Conservation (phyloP, 164 flowering plant genomes). For the Vitis labrusca region DNA sequence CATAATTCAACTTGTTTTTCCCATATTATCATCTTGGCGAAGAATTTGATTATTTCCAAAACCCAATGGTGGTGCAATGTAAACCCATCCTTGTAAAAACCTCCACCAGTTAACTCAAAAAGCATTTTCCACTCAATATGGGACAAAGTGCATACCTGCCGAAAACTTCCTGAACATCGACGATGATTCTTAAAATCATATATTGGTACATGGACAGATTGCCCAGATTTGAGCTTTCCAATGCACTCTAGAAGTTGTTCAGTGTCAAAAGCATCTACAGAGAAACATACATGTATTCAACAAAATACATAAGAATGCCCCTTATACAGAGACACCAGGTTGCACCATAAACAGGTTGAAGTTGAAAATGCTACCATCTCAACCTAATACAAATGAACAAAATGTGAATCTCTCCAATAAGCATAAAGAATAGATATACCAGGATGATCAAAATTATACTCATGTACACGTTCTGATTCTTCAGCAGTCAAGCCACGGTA, state of each 20-base stretch:
- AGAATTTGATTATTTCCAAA: not conserved
- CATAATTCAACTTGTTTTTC: not conserved
- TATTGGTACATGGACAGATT: conserved; percentile 82
- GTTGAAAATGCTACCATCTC: not conserved
- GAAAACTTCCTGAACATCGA: conserved; percentile 73
- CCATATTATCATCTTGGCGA: not conserved
- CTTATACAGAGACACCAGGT: not conserved
- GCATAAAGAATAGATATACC: conserved; percentile 19
- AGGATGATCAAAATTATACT: conserved; percentile 59
- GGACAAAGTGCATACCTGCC: conserved; percentile 53
- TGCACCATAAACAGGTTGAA: not conserved
- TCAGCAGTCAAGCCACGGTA: conserved; percentile 59
- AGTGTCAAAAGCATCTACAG: conserved; percentile 91
- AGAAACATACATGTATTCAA: conserved; percentile 18
- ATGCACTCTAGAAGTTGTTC: conserved; percentile 87
- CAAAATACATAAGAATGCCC: not conserved
- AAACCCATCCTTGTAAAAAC: conserved; percentile 1
- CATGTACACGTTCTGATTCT: conserved; percentile 40
- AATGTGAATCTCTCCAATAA: not conserved
- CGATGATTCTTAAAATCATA: conserved; percentile 90
- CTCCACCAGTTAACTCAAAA: not conserved
- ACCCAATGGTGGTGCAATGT: not conserved
- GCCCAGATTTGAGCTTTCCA: conserved; percentile 66
- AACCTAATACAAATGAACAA: too few relatives aligned
- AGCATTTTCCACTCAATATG: too few relatives aligned